Evolutionary conservation across 495 filamentous ascomycete genomes (phyloP).

Genomic region (Bombardia bombarda): DNA sequence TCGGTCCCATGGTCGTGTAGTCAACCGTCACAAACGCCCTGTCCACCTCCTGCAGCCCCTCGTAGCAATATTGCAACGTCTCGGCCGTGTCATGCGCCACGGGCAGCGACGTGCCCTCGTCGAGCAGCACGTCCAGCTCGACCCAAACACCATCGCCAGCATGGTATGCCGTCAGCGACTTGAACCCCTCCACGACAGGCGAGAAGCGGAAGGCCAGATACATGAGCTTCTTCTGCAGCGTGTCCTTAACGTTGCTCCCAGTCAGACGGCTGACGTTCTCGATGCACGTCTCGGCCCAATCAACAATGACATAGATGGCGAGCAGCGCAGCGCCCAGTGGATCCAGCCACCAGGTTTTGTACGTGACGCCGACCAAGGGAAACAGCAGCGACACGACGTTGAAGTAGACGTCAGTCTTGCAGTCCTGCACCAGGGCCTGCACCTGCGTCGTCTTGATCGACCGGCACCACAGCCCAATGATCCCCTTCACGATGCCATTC

Average conservation of each 20-base stretch:
- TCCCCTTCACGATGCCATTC: constrained; percentile 38
- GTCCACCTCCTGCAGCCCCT: constrained; percentile 37
- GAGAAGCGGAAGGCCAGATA: constrained; percentile 37
- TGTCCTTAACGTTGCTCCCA: constrained; percentile 27
- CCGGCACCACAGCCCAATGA: constrained; percentile 37
- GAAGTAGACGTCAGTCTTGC: constrained; percentile 44
- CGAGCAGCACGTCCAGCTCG: constrained; percentile 38
- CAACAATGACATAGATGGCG: constrained; percentile 42
- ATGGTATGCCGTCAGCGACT: constrained; percentile 39
- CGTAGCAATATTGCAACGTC: constrained; percentile 42
- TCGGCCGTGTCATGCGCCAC: constrained; percentile 40
- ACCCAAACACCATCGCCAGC: constrained; percentile 43
- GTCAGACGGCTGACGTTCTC: constrained; percentile 37
- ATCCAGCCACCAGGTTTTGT: constrained; percentile 42
- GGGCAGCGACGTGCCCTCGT: constrained; percentile 30
- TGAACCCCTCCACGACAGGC: constrained; percentile 38
- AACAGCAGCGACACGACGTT: constrained; percentile 43
- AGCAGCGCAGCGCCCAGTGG: constrained; percentile 36
- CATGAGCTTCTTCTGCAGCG: constrained; percentile 32
- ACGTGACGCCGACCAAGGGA: constrained; percentile 32
- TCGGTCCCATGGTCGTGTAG: constrained; percentile 18
- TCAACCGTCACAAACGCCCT: constrained; percentile 41
- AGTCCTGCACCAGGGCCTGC: constrained; percentile 42
- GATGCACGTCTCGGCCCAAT: constrained; percentile 40
- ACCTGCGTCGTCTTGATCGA: constrained; percentile 43